phyloP scores from a whole-genome alignment of 768 basidiomycete genomes.

The Cubamyces sp. region DNA sequence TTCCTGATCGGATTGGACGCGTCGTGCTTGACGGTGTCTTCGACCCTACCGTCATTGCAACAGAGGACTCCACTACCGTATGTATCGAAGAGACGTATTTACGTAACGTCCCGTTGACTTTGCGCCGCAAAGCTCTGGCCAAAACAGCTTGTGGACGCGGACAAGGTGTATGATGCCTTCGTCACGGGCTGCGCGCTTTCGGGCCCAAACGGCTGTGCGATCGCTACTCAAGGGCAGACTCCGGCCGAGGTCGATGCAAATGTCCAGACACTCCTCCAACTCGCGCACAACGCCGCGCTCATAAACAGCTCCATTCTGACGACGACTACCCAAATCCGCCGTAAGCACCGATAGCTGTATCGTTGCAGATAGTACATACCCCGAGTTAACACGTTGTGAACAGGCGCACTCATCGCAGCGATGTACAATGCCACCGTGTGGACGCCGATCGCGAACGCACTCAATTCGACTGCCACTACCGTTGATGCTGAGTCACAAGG shows the following conservation, averaged over 20 bases:
- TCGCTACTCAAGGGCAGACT: slow-evolving; percentile 1
- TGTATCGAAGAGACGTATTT: not conserved
- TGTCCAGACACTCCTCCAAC: slow-evolving; percentile 6
- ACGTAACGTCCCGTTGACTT: not conserved
- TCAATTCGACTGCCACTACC: not conserved
- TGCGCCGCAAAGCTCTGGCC: not conserved
- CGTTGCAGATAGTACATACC: not conserved
- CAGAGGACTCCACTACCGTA: not conserved
- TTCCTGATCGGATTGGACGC: slow-evolving; percentile 21
- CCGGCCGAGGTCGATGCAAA: slow-evolving; percentile 8
- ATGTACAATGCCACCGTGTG: not conserved
- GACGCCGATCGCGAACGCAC: slow-evolving; percentile 6
- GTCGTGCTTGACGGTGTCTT: slow-evolving; percentile 19
- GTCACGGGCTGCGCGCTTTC: slow-evolving; percentile 19
- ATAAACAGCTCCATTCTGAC: slow-evolving; percentile 6
- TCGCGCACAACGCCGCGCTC: slow-evolving; percentile 11
- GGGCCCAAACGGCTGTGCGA: slow-evolving; percentile 9
- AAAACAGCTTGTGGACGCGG: not conserved
- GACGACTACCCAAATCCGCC: slow-evolving; percentile 7
- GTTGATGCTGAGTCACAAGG: not conserved
- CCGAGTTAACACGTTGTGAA: too few species aligned
- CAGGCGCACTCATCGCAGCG: not conserved
- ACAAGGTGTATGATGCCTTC: slow-evolving; percentile 14
- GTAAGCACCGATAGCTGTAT: not conserved
- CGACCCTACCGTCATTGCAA: slow-evolving; percentile 1